A percentile compares a stretch with the other conserved stretches of the same genome.
Conservation (phyloP, 371 early-diverging fungal genomes). For the Rhizopus arrhizus region DNA sequence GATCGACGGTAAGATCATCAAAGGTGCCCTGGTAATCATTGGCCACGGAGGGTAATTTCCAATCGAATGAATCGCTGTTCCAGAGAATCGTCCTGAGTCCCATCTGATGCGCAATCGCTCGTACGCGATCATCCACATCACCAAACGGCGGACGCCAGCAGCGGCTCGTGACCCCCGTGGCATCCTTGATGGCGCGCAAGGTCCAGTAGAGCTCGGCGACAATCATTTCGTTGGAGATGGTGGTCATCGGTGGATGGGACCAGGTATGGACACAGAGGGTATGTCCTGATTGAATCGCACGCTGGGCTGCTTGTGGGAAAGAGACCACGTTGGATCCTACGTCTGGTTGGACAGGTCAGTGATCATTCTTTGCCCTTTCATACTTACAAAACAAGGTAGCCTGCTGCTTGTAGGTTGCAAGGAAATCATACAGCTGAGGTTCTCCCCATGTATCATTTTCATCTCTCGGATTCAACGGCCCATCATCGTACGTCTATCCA, state of each 20-base stretch:
- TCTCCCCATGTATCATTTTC: slow-evolving; percentile 25
- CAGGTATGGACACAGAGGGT: slow-evolving; percentile 56
- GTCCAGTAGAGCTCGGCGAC: slow-evolving; percentile 54
- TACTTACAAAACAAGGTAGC: slow-evolving; percentile 32
- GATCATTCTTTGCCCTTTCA: neutral
- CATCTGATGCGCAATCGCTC: slow-evolving; percentile 52
- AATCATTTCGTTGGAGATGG: slow-evolving; percentile 41
- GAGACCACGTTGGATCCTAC: slow-evolving; percentile 47
- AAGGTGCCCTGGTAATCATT: slow-evolving; percentile 25
- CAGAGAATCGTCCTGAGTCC: slow-evolving; percentile 47
- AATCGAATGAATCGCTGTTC: slow-evolving; percentile 49
- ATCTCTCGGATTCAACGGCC: slow-evolving; percentile 23
- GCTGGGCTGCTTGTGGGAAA: slow-evolving; percentile 44
- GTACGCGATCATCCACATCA: slow-evolving; percentile 54
- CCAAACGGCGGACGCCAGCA: slow-evolving; percentile 60
- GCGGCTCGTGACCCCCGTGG: slow-evolving; percentile 49
- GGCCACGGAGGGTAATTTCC: slow-evolving; percentile 37
- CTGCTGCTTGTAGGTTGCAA: slow-evolving; percentile 23
- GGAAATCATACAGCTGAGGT: slow-evolving; percentile 34
- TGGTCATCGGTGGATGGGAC: slow-evolving; percentile 54
- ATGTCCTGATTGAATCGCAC: slow-evolving; percentile 45
- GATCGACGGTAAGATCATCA: slow-evolving; percentile 29
- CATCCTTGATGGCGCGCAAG: slow-evolving; percentile 52
- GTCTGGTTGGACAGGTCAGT: slow-evolving; percentile 17
- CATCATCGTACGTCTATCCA: slow-evolving; percentile 34